Base-by-base conservation (phyloP, 352 stramenopile species). In the Phytophthora sansomeana region DNA sequence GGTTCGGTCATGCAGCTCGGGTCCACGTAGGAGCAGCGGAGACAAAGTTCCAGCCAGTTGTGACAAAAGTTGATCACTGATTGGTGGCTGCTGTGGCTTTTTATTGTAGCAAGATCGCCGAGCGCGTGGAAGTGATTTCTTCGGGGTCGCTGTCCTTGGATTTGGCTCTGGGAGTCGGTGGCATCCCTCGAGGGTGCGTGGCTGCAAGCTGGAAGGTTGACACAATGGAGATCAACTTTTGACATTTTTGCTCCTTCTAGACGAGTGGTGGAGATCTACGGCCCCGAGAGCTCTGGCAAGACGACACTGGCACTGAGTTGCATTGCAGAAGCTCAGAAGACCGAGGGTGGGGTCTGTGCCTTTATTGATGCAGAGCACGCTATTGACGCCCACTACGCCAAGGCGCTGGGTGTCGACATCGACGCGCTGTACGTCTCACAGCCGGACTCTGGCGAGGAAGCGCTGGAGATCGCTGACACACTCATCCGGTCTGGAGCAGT, bases 281-380 rank as follows among this genome's bases (percentile, higher is more conserved):
- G 98, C 6, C 97, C 97, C 0, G 97, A 99, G 87, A 98, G 89
- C 60, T 98, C 89, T 4, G 98, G 98, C 53, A 99, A 99, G 81
- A 99, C 98, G 0, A 99, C 98, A 3, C 77, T 99, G 19, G 97
- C 97, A 1, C 78, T 99, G 39, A 98, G 99, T 67, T 98, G 93
- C 52, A 97, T 99, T 63, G 97, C 97, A 9, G 80, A 99, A 64
- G 86, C 86, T 30, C 97, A 99, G 74, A 98, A 98, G 75, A 84
- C 44, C 1, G 67, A 87, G 43, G 93, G 90, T 19, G 97, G 97
- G 9, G 97, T 92, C 2, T 98, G 95, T 30, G 97, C 97, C 1
- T 99, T 99, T 76, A 98, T 99, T 58, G 98, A 99, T 72, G 97
- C 96, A 13, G 97, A 99, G 80, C 97, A 99, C 77, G 97, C 97